Base-by-base conservation (phyloP, 108 stramenopile genomes). In the Epithemia pelagica region DNA sequence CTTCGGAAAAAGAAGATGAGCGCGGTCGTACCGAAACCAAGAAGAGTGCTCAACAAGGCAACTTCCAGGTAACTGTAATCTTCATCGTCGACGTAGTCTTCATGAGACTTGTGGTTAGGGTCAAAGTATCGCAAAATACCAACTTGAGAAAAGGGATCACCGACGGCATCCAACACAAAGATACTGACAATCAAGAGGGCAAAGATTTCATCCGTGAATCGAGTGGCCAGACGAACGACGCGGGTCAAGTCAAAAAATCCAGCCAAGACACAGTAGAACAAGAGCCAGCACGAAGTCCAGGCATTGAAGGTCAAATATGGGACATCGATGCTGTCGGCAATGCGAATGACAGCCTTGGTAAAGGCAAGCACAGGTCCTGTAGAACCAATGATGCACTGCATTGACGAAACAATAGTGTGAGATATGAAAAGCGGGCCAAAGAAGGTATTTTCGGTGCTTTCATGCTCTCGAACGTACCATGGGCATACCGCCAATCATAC, bases 141-240 rank as follows among this genome's bases (percentile, higher is more conserved):
- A 61, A 82, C n/a, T n/a, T n/a, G n/a, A n/a, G n/a, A n/a, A n/a
- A n/a, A n/a, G n/a, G n/a, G n/a, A n/a, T n/a, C n/a, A n/a, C n/a
- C n/a, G n/a, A n/a, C n/a, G n/a, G n/a, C n/a, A n/a, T n/a, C n/a
- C n/a, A n/a, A n/a, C n/a, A n/a, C n/a, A n/a, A n/a, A n/a, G n/a
- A n/a, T n/a, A n/a, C n/a, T n/a, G n/a, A n/a, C n/a, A n/a, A n/a
- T 82, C 55, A 82, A 54, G 2, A 82, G 57, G 57, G 74, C 78
- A 73, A 82, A 82, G 33, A 82, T 79, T 32, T 82, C 82, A 65
- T 82, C 82, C 0, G 82, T 82, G 68, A 82, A 82, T 1, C 78
- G 67, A 52, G 82, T 82, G 24, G 77, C 77, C 7, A 73, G 66
- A 64, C 22, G 32, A 64, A 61, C 27, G 24, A 31, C n/a, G n/a